Conservation (phyloP, 2,329 filamentous ascomycete species). For the Cercospora sojina region DNA sequence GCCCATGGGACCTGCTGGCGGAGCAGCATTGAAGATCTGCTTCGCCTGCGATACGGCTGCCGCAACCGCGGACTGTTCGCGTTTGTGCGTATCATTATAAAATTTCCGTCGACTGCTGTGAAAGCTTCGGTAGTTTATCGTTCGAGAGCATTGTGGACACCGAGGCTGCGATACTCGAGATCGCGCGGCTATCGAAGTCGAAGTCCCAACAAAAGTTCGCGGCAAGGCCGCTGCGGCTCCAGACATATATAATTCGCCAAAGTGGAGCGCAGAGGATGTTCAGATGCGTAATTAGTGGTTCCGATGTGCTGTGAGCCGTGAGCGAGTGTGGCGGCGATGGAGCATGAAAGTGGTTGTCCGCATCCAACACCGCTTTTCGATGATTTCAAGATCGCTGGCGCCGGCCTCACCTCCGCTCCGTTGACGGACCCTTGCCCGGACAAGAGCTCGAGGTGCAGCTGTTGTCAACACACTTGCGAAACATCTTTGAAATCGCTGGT, state of each 20-base stretch:
- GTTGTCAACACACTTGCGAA: not conserved
- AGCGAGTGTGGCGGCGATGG: conserved; percentile 1
- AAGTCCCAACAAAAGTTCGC: conserved; percentile 36
- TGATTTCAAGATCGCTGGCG: conserved; percentile 12
- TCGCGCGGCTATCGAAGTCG: conserved; percentile 29
- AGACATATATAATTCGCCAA: conserved; percentile 35
- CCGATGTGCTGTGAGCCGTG: not conserved
- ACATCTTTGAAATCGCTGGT: not conserved
- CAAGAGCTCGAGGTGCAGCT: not conserved
- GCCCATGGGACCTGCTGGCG: conserved; percentile 64
- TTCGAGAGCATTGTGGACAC: conserved; percentile 37
- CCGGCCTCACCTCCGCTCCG: conserved; percentile 4
- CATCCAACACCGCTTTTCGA: conserved; percentile 6
- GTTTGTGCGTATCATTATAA: conserved; percentile 41
- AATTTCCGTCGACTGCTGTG: conserved; percentile 33
- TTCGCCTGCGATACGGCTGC: conserved; percentile 68
- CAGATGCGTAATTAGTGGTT: not conserved
- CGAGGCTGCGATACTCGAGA: conserved; percentile 22
- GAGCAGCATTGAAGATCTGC: conserved; percentile 69
- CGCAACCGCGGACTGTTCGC: conserved; percentile 63
- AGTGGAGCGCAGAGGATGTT: not conserved
- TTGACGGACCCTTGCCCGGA: not conserved
- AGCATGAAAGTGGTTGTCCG: not conserved
- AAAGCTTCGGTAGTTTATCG: conserved; percentile 31
- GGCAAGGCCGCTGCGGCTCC: conserved; percentile 34